Evolutionary conservation across 2,329 filamentous ascomycete species (phyloP), one percentile per base, ranked within the genome.

Genomic region (Nectriaceae sp.): DNA sequence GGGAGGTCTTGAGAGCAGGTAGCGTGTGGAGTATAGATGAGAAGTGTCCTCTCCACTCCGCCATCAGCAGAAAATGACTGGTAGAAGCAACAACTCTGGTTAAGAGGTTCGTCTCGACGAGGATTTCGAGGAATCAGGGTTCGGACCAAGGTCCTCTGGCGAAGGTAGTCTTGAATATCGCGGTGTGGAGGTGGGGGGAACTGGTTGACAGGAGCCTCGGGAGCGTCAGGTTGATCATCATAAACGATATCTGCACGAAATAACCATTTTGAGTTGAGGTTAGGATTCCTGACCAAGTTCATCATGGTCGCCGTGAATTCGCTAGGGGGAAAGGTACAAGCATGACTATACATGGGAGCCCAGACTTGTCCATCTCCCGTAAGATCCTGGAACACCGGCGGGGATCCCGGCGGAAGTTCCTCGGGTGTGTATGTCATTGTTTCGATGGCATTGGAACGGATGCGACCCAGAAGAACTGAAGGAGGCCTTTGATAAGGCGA

Each of bases 11-110:
- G 75, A 11, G 78, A 72, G 2, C 73, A 72, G 24, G 76, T 67
- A 8, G 83, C 76, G 68, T 96, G 91, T 6, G 93, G 90, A 5
- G 88, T 76, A 65, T 95, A 96, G 26, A 95, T 68, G 15, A 96
- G 82, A 4, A 73, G 59, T 11, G 69, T 64, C 46, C 64, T 59
- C 33, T 51, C 24, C 21, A 55, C 59, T 21, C 64, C 61, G 18
- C 69, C 62, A 35, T 52, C 54, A 42, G 38, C 44, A 4, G 42
- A 11, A 15, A 62, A 60, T 5, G 66, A 63, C 49, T 61, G 56
- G 66, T 90, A 89, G 53, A 92, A 80, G 46, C 89, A 79, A 66
- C 90, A 96, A 2, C 90, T 96, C 69, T 97, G 93, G 48, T 90
- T 79, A 54, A 97, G 69, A 2, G 87, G 77, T 18, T 76, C 73